phyloP scores from a whole-genome alignment of 768 basidiomycete genomes.

The Pilatotrama ljubarskyi region DNA sequence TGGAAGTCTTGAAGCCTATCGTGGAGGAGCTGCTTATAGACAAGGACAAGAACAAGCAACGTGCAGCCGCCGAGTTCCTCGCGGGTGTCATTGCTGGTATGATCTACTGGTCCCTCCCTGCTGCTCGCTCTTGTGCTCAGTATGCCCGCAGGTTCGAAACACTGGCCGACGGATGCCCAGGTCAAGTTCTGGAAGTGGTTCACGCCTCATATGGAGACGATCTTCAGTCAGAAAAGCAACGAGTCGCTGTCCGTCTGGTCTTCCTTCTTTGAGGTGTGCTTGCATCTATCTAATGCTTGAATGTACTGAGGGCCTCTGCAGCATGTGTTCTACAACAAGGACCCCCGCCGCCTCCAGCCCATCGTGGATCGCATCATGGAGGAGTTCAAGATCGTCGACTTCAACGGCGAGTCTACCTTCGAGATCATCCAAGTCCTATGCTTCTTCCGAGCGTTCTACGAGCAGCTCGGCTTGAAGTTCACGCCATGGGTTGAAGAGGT shows the following conservation, averaged over 20 bases:
- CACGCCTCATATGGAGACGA: conserved; percentile 59
- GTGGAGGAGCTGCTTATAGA: conserved; percentile 64
- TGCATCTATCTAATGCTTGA: background rate
- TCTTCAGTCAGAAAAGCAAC: conserved; percentile 72
- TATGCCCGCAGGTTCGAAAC: conserved; percentile 67
- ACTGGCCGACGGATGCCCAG: conserved; percentile 80
- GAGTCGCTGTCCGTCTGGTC: conserved; percentile 80
- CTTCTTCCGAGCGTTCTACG: conserved; percentile 68
- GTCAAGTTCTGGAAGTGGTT: conserved; percentile 80
- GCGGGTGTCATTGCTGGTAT: conserved; percentile 71
- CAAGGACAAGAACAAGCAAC: conserved; percentile 82
- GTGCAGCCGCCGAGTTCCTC: conserved; percentile 83
- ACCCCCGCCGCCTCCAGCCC: conserved; percentile 81
- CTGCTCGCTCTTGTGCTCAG: background rate
- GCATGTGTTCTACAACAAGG: conserved; percentile 77
- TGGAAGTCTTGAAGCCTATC: conserved; percentile 59
- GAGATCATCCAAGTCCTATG: conserved; percentile 71
- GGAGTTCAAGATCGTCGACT: conserved; percentile 68
- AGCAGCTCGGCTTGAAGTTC: conserved; percentile 80
- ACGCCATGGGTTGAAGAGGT: conserved; percentile 72
- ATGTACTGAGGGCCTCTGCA: conserved; percentile 29
- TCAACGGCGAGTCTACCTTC: conserved; percentile 80
- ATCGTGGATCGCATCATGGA: conserved; percentile 72
- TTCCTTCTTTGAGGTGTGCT: conserved; percentile 70
- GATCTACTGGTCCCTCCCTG: background rate